Evolutionary conservation across 495 filamentous ascomycete species (phyloP), one percentile per base, ranked within the genome.

Genomic region (Aspergillus nidulans): DNA sequence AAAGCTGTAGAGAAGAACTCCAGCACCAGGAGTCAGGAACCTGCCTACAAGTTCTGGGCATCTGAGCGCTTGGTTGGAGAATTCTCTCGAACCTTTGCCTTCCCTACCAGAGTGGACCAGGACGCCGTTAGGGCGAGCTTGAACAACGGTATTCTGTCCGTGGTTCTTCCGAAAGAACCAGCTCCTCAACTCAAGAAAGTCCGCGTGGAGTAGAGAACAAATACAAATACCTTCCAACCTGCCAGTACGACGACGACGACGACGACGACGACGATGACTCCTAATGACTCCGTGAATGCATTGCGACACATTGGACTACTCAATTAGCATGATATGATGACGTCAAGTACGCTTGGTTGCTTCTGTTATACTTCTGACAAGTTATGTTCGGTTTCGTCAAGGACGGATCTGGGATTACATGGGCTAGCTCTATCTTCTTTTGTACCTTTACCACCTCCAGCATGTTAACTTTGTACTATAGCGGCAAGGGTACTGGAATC

Each of bases 71-170:
- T 76, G 7, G 73, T 90, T 49, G 92, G 92, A 59, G 77, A 87
- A 49, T 97, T 96, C 78, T 76, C 82, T 32, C 83, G 91, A 50
- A 77, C 75, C 23, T 96, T 97, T 77, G 81, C 65, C 50, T 96
- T 97, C 78, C 82, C 90, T 0, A 68, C 67, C 7, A 78, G 81
- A 10, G 80, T 96, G 30, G 84, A 96, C 66, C 84, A 90, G 59
- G 87, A 96, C 42, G 67, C 56, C 13, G 91, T 96, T 52, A 85
- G 75, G 58, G 92, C 92, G 12, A 81, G 70, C 47, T 64, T 92
- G 63, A 87, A 85, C 72, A 83, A 92, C 64, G 89, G 89, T 8
- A 81, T 94, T 57, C 70, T 92, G 50, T 83, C 65, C 42, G 72
- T 94, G 24, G 58, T 84, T 6, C 85, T 96, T 16, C 92, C 92